A percentile compares a stretch with the other conserved stretches of the same genome.
phyloP scores from a whole-genome alignment of 352 stramenopile species.

The Ophiocytium majus region DNA sequence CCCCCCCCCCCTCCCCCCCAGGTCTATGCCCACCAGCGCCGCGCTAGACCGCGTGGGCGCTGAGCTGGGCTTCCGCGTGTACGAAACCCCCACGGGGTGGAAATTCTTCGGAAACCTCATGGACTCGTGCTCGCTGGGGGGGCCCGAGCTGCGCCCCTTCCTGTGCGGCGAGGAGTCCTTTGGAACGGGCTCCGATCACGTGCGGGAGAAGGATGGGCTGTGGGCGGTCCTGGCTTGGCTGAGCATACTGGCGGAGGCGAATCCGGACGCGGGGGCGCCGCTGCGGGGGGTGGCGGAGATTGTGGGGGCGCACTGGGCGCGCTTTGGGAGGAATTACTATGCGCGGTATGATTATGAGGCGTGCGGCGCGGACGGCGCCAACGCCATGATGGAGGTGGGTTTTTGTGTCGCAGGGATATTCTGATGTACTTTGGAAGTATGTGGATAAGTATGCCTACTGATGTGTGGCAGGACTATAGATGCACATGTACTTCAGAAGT shows the following conservation, averaged over 20 bases:
- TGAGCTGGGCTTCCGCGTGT: constrained; percentile 85
- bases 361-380: constrained; percentile 75
- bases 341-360: constrained; percentile 99
- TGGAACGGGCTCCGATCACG: constrained; percentile 96
- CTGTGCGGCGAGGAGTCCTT: constrained; percentile 96
- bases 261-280: constrained; percentile 53
- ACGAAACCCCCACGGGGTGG: constrained; percentile 98
- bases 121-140: constrained; percentile 84
- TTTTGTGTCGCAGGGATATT: too few relatives aligned
- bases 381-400: constrained; percentile 69
- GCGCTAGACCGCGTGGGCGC: constrained; percentile 94
- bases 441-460: too few relatives aligned
- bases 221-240: constrained; percentile 98
- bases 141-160: constrained; percentile 89
- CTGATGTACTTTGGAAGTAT: too few relatives aligned
- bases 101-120: constrained; percentile 99
- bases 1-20: constrained; percentile 41
- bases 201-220: constrained; percentile 98
- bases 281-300: constrained; percentile 93
- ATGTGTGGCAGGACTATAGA: too few relatives aligned
- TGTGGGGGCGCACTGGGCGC: constrained; percentile 89
- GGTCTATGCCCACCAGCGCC: constrained; percentile 94
- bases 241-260: constrained; percentile 88
- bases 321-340: constrained; percentile 98
- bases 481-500: too few relatives aligned